Conservation (phyloP, 352 stramenopile species). For the Pseudoperonospora humuli region DNA sequence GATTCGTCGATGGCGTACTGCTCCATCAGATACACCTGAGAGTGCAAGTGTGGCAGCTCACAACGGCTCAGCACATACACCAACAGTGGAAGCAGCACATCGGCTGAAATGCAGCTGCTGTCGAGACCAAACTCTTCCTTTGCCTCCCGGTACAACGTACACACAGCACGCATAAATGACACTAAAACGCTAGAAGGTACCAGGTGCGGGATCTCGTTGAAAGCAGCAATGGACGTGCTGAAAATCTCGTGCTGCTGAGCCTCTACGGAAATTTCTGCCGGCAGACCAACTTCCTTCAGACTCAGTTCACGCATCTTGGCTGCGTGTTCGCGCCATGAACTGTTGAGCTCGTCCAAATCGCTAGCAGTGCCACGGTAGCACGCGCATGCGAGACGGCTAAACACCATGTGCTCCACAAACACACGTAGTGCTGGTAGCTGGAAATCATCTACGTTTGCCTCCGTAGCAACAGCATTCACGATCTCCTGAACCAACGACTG, state of each 20-base stretch:
- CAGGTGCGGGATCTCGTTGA: slow-evolving; percentile 64
- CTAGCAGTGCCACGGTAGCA: slow-evolving; percentile 48
- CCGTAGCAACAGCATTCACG: slow-evolving; percentile 37
- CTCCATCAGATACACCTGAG: slow-evolving; percentile 75
- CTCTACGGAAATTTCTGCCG: slow-evolving; percentile 25
- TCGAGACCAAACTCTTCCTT: slow-evolving; percentile 35
- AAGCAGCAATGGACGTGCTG: slow-evolving; percentile 45
- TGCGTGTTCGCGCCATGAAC: slow-evolving; percentile 49
- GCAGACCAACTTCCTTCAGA: slow-evolving; percentile 51
- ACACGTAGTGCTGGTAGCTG: slow-evolving; percentile 25
- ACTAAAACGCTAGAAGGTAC: slow-evolving; percentile 60
- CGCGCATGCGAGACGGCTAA: slow-evolving; percentile 50
- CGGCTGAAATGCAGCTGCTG: slow-evolving; percentile 55
- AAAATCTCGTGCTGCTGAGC: slow-evolving; percentile 32
- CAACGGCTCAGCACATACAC: slow-evolving; percentile 65
- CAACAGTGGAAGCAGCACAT: slow-evolving; percentile 68
- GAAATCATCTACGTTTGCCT: slow-evolving; percentile 25
- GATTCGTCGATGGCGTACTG: slow-evolving; percentile 62
- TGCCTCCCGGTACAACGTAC: slow-evolving; percentile 61
- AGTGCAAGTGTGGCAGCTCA: slow-evolving; percentile 64
- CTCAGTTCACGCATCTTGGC: slow-evolving; percentile 31
- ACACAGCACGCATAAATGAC: slow-evolving; percentile 53
- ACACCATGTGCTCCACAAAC: slow-evolving; percentile 76
- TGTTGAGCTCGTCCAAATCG: slow-evolving; percentile 66
- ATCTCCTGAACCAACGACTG: slow-evolving; percentile 61